Evolutionary conservation across 2,329 filamentous ascomycete genomes (phyloP), one percentile per base, ranked within the genome.

Genomic region (Sclerotinia sclerotiorum): DNA sequence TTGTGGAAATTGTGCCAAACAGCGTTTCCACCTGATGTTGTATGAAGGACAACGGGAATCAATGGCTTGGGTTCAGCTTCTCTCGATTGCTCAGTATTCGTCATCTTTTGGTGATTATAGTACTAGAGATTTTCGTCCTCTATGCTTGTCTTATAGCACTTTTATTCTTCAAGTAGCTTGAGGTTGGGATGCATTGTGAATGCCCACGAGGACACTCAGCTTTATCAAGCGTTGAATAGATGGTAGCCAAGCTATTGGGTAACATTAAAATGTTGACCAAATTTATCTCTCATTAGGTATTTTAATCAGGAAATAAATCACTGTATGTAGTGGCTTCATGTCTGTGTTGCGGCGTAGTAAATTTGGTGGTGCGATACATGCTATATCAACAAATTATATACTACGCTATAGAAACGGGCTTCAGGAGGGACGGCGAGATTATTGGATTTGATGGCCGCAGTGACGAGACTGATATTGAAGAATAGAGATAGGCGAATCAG

Each of bases 1-100:
- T 91, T 91, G 81, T 93, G 85, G 80, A 89, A 93, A 82, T 92
- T 92, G 81, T 90, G 88, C 81, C 90, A 91, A 70, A 89, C 89
- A 70, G 84, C 83, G 75, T 91, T 91, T 73, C 89, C 88, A 69
- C 89, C 89, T 0, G 82, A 76, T 1, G 88, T 91, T 70, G 71
- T 75, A 44, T 69, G 42, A n/a, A 66, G 57, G 10, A 48, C 52
- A 51, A 46, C 54, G 17, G 68, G 61, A 3, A 44, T 58, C 57
- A 65, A 51, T 32, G 65, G 67, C 13, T 46, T 68, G 24, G 24
- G 42, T 58, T 29, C 57, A 55, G 69, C 35, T 54, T 57, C 24
- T 32, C 6, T 65, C 7, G 56, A n/a, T 6, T 13, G 42, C 54
- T 61, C 48, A 39, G 29, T 35, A 5, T 32, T 62, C 17, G 32